These are phyloP conservation scores for Podospora pseudopauciseta DNA, from an alignment of 495 filamentous ascomycete species.

Conservation along the genomic window DNA sequence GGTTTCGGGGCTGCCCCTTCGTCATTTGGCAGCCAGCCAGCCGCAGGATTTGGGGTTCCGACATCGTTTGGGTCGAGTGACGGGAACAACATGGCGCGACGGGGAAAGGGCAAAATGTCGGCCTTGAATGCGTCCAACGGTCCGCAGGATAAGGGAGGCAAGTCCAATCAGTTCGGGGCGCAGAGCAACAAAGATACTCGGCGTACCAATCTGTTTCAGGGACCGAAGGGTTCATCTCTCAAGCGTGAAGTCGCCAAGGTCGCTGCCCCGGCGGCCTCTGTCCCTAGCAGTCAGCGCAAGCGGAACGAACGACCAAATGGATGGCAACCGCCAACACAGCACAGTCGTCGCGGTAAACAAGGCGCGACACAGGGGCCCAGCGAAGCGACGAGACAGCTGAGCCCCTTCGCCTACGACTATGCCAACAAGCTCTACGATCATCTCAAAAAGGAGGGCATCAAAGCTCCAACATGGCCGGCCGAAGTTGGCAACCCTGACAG, in stretches of 20 bases:
- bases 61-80: not conserved
- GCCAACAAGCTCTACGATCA: conserved; percentile 41
- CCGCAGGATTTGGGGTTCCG: conserved; percentile 4
- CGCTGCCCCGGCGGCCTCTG: not conserved
- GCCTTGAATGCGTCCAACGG: not conserved
- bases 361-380: conserved; percentile 18
- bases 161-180: conserved; percentile 8
- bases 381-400: conserved; percentile 30
- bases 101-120: not conserved
- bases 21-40: conserved; percentile 15
- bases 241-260: conserved; percentile 6
- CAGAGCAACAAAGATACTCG: conserved; percentile 6
- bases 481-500: conserved; percentile 41
- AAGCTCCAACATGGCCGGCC: conserved; percentile 43
- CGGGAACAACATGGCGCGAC: conserved; percentile 1
- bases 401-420: conserved; percentile 34
- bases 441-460: conserved; percentile 41
- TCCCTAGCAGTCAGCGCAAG: not conserved
- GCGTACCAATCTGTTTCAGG: conserved; percentile 1
- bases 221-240: conserved; percentile 6
- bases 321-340: not conserved
- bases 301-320: conserved; percentile 9
- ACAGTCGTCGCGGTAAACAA: not conserved
- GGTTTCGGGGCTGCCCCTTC: conserved; percentile 7
- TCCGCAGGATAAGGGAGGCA: not conserved